Base-by-base conservation (phyloP, 768 basidiomycete genomes). In the Porpolomopsis calyptriformis region DNA sequence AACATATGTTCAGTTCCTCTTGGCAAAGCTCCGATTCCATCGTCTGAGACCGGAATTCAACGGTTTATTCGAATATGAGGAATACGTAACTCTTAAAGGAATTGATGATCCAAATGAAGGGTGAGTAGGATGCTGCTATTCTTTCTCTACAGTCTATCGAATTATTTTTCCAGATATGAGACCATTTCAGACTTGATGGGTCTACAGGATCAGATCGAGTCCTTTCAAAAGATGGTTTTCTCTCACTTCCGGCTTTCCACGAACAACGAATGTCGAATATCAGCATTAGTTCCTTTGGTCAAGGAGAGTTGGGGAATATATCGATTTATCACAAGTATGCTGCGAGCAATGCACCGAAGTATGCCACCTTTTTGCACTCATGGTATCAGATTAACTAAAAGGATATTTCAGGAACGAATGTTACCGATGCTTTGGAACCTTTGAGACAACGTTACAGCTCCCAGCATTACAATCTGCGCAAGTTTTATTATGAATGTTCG, bases 271-370 rank as follows among this genome's bases (percentile, higher is more conserved):
- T 96, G 93, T 63, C 83, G 93, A 23, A 99, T 99, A 49, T 94
- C 93, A 26, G 73, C 96, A 2, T 69, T 99, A 40, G 96, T 99
- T 2, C 94, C 96, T 19, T 74, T 97, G 10, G 96, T 99, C 45
- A 99, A 99, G 65, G 96, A 99, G 66, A 94, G 90, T 55, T 99
- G 93, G 81, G 94, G 94, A 29, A 99, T 99, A 48, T 99, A 99
- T 65, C 78, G 90, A 38, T 99, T 98, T 66, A 93, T 98, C 60
- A 98, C 94, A 8, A 93, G 89, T 66, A 99, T 99, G 96, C 69
- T 98, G 60, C 75, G 96, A 20, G 96, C 96, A 1, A 88, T 99
- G 85, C 88, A 94, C 60, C 72, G 96, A 67, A 71, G 94, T 94
- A 58, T 60, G 78, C 27, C 37, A 9, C 25, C 23, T 34, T 24